Evolutionary conservation across 1,284 basidiomycete species (phyloP).

Genomic region (Microbotryum silenes-acaulis): DNA sequence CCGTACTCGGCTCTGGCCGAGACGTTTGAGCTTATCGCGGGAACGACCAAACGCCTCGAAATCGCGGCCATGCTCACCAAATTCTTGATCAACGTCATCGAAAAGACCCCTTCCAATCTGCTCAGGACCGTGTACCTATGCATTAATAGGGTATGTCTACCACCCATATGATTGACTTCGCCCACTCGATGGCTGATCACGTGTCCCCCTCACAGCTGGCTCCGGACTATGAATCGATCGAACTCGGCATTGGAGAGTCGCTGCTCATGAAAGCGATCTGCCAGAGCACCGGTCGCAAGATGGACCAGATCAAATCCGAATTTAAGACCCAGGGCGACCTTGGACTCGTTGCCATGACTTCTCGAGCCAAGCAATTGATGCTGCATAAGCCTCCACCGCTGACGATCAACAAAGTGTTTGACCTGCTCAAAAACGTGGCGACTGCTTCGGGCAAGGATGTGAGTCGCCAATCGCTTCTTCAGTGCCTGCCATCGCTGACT

Average conservation of each 20-base stretch:
- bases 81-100: constrained; percentile 82
- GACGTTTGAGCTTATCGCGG: constrained; percentile 82
- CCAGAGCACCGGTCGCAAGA: constrained; percentile 82
- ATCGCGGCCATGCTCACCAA: constrained; percentile 83
- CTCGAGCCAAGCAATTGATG: constrained; percentile 87
- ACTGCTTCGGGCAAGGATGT: constrained; percentile 74
- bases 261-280: constrained; percentile 91
- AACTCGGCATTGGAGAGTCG: constrained; percentile 94
- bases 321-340: constrained; percentile 91
- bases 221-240: constrained; percentile 92
- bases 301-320: constrained; percentile 77
- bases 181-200: too few species aligned
- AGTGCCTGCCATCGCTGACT: neutral
- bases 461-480: constrained; percentile 34
- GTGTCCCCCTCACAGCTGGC: constrained; percentile 53
- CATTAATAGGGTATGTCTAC: constrained; percentile 73
- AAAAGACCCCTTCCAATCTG: constrained; percentile 65
- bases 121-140: constrained; percentile 90
- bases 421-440: constrained; percentile 77
- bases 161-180: neutral
- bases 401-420: constrained; percentile 81
- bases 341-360: constrained; percentile 88
- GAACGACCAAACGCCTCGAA: constrained; percentile 90
- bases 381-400: constrained; percentile 89
- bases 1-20: constrained; percentile 88